Evolutionary conservation across 352 stramenopile species (phyloP).

Genomic region (Phytophthora fragariae): DNA sequence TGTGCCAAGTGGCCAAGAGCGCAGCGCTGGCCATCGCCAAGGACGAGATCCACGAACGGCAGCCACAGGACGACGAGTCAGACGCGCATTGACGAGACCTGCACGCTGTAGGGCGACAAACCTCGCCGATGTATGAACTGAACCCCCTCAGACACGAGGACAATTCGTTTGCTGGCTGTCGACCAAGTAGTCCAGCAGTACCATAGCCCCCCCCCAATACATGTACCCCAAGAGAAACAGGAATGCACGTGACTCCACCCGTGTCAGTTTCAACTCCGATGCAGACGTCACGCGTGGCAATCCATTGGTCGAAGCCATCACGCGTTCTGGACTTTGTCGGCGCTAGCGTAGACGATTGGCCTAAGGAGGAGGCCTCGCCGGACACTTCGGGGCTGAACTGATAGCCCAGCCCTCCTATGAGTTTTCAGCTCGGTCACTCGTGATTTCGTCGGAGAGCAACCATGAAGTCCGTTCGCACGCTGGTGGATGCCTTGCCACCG

Average conservation of each 20-base stretch:
- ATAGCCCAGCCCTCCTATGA: slow-evolving; percentile 1
- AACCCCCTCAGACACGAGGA: slow-evolving; percentile 12
- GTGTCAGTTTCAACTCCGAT: slow-evolving; percentile 3
- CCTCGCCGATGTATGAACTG: background rate
- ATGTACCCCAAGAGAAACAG: slow-evolving; percentile 16
- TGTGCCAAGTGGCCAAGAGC: slow-evolving; percentile 37
- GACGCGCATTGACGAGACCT: slow-evolving; percentile 8
- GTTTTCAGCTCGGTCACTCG: slow-evolving; percentile 11
- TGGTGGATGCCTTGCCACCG: slow-evolving; percentile 34
- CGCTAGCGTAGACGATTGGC: slow-evolving; percentile 15
- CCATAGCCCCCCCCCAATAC: background rate
- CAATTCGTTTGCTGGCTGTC: slow-evolving; percentile 7
- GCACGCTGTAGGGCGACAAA: slow-evolving; percentile 7
- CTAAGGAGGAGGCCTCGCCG: slow-evolving; percentile 20
- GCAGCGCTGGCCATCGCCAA: slow-evolving; percentile 37
- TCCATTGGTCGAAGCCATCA: slow-evolving; percentile 31
- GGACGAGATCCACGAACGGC: slow-evolving; percentile 38
- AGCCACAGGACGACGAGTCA: slow-evolving; percentile 31
- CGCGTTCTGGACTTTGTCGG: slow-evolving; percentile 20
- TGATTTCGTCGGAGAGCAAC: slow-evolving; percentile 15
- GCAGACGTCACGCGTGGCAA: background rate
- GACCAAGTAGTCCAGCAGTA: slow-evolving; percentile 1
- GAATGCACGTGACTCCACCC: slow-evolving; percentile 14
- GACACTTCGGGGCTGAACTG: slow-evolving; percentile 11
- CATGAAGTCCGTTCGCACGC: slow-evolving; percentile 25